These are phyloP conservation scores for Arachnopeziza araneosa DNA, from an alignment of 2,329 filamentous ascomycete genomes.

Conservation along the genomic window DNA sequence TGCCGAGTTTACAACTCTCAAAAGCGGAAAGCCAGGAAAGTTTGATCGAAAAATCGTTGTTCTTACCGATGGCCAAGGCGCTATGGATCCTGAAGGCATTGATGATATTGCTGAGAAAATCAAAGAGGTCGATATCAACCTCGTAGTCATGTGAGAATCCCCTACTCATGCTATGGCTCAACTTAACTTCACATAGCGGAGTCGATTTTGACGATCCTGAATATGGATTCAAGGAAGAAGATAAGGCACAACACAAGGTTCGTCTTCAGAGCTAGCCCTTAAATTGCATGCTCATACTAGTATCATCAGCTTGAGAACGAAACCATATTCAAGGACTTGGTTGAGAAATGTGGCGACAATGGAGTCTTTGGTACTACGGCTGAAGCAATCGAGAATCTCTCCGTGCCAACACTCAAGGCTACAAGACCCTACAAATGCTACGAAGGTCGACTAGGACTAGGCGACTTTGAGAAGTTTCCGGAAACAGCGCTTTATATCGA, in stretches of 20 bases:
- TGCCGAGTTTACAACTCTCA: slow-evolving; percentile 65
- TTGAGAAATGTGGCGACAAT: slow-evolving; percentile 58
- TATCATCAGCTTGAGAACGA: slow-evolving; percentile 53
- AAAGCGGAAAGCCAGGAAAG: slow-evolving; percentile 48
- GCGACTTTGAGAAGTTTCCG: slow-evolving; percentile 62
- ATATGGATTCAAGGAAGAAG: slow-evolving; percentile 87
- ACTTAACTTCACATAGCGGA: slow-evolving; percentile 49
- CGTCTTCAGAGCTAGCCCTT: neutral
- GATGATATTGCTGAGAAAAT: slow-evolving; percentile 64
- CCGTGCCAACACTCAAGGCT: slow-evolving; percentile 69
- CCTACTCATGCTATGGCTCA: neutral
- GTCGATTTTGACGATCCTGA: slow-evolving; percentile 91
- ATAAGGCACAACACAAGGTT: slow-evolving; percentile 69
- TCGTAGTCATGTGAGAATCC: slow-evolving; percentile 66
- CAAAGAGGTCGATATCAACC: slow-evolving; percentile 68
- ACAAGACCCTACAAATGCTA: slow-evolving; percentile 73
- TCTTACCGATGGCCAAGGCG: slow-evolving; percentile 73
- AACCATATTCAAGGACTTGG: slow-evolving; percentile 55
- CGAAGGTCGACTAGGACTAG: slow-evolving; percentile 73
- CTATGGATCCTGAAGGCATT: slow-evolving; percentile 66
- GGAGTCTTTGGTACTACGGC: slow-evolving; percentile 79
- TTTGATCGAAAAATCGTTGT: slow-evolving; percentile 76
- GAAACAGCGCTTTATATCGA: slow-evolving; percentile 73
- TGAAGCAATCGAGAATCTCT: slow-evolving; percentile 76
- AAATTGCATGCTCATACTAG: neutral